phyloP scores from a whole-genome alignment of 2,329 filamentous ascomycete genomes.

The Ophiostoma himal-ulmi region DNA sequence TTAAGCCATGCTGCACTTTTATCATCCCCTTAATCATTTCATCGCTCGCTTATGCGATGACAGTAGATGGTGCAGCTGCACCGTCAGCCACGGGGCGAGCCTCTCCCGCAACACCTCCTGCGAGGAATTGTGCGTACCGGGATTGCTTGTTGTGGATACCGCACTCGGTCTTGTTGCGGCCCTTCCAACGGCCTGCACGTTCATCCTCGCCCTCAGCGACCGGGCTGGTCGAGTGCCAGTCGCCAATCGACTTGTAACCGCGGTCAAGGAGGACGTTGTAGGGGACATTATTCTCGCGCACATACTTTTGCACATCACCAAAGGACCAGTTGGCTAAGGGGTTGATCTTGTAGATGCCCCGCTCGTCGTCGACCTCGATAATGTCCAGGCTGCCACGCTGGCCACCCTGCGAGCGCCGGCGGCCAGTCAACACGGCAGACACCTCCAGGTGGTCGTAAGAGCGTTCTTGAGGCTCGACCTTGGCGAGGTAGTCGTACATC shows the following conservation, averaged over 20 bases:
- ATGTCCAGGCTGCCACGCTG: slow-evolving; percentile 86
- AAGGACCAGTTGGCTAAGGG: slow-evolving; percentile 93
- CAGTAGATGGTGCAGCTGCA: neutral
- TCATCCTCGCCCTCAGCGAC: slow-evolving; percentile 91
- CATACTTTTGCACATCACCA: slow-evolving; percentile 79
- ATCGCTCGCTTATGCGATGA: neutral
- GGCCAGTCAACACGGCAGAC: slow-evolving; percentile 84
- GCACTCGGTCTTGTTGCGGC: slow-evolving; percentile 91
- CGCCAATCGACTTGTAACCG: slow-evolving; percentile 97
- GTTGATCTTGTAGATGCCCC: slow-evolving; percentile 94
- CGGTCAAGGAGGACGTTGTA: slow-evolving; percentile 87
- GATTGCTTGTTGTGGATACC: slow-evolving; percentile 98
- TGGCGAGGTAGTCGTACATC: slow-evolving; percentile 93
- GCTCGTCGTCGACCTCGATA: slow-evolving; percentile 82
- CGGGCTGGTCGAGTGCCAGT: slow-evolving; percentile 95
- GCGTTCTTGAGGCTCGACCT: slow-evolving; percentile 92
- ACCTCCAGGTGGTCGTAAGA: slow-evolving; percentile 85
- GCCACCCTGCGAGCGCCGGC: slow-evolving; percentile 85
- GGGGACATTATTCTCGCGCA: slow-evolving; percentile 78
- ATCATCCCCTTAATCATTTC: neutral
- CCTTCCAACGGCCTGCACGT: slow-evolving; percentile 94
- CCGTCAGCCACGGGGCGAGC: neutral
- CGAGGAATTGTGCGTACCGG: slow-evolving; percentile 79
- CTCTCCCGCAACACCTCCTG: neutral
- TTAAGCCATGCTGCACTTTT: neutral